Base-by-base conservation (phyloP, 805 yeast genomes). In the Yarrowia yakushimensis region DNA sequence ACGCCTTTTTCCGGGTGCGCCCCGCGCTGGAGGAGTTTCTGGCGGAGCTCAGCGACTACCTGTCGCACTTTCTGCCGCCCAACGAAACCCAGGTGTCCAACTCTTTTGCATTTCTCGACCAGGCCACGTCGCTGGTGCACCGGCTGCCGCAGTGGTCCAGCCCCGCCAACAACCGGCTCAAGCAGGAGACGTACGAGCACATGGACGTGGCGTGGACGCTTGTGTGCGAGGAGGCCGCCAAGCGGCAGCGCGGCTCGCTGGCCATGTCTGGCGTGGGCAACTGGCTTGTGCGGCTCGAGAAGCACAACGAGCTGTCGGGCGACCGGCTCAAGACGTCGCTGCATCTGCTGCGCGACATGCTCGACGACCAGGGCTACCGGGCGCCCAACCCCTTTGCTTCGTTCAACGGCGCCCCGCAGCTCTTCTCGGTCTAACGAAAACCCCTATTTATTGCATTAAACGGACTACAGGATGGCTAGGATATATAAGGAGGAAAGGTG, bases 1-100 rank as follows among this genome's bases (percentile, higher is more conserved):
- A 90, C 70, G 84, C 92, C 4, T 90, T 83, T 71, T 74, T 87
- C 63, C 78, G 96, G 63, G 88, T 90, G 36, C 84, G 87, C 69
- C 82, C 87, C 7, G 74, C 77, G 63, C 80, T 88, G 65, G 81
- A 82, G 64, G 94, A 87, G 67, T 88, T 90, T 67, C 80, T 88
- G 64, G 78, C 79, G 65, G 84, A 89, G 22, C 76, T 90, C 61
- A 82, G 88, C 17, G 97, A 90, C 72, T 89, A 86, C 71, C 85
- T 88, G 5, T 76, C 86, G 63, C 83, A 82, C 67, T 86, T 85
- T 67, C 75, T 90, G 65, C 91, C 94, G 20, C 93, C 93, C 2
- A 78, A 82, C 59, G 90, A 86, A 69, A 65, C 76, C 23, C 82
- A 82, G 68, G 74, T 82, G 17, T 71, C 80, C 25, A 77, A 77